Percentiles rank a stretch among this genome's conserved stretches.
Evolutionary conservation across 768 basidiomycete genomes (phyloP).

Genomic region (Sporobolomyces roseus): DNA sequence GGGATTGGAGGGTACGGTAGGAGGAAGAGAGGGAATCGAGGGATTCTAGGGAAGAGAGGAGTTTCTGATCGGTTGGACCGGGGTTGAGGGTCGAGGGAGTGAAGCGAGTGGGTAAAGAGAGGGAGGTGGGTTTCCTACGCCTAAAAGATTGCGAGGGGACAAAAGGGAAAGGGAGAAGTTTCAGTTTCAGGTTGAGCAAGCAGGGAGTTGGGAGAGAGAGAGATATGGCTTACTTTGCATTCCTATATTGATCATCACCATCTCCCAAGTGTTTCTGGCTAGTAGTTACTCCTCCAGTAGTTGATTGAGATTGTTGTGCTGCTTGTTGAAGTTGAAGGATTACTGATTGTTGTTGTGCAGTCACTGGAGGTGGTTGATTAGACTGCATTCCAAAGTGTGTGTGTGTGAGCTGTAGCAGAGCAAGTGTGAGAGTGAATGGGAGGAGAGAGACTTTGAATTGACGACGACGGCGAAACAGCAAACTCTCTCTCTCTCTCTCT

Average conservation of each 20-base stretch:
- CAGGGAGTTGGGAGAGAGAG: neutral
- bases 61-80: constrained; percentile 6
- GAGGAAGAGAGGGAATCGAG: constrained; percentile 13
- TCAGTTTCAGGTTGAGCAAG: neutral
- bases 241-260: constrained; percentile 18
- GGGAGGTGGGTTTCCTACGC: constrained; percentile 36
- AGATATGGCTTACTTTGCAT: constrained; percentile 6
- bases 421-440: neutral
- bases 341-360: constrained; percentile 2
- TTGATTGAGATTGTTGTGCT: neutral
- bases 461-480: neutral
- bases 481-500: too few species aligned
- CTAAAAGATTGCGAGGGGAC: neutral
- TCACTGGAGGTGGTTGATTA: too few species aligned
- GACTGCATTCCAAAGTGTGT: too few species aligned
- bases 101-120: constrained; percentile 24
- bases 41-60: constrained; percentile 19
- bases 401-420: too few species aligned
- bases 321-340: neutral
- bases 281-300: neutral
- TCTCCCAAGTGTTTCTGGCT: constrained; percentile 3
- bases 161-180: too few species aligned
- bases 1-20: constrained; percentile 20
- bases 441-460: neutral
- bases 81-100: neutral